Evolutionary conservation across 2,329 filamentous ascomycete species (phyloP), one percentile per base, ranked within the genome.

Genomic region (Trichophyton benhamiae): DNA sequence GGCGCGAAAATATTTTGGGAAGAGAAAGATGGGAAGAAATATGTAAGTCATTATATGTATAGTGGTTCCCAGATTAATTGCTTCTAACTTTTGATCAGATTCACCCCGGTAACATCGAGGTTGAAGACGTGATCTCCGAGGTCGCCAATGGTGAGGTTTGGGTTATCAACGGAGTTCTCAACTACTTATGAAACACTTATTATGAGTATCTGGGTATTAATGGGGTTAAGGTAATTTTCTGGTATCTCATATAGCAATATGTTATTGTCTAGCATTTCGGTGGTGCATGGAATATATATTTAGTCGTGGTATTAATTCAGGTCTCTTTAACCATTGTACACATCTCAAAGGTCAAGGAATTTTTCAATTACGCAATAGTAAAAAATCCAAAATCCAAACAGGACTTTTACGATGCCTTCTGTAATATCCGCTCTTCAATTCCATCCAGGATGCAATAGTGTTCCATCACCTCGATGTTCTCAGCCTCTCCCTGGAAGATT

Each of bases 391-490:
- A 48, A 15, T n/a, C 22, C 22, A n/a, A 53, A 17, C 11, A 53
- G 4, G 15, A 17, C 8, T 17, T n/a, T 59, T 42, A 59, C 30
- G 42, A 59, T 4, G 42, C 69, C 57, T 75, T 76, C 71, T 80
- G 80, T 69, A 97, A 77, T 63, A 99, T 78, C 71, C 94, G 84
- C 70, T 91, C 83, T 78, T 96, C 91, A 62, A 96, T 87, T 17
- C 87, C 87, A 68, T 95, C 89, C 63, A 97, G 78, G 65, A 96
- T 89, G 69, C 89, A 96, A 72, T 90, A 88, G 75, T 97, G 92
- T 73, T 96, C 91, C 69, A 95, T 82, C 25, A 99, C 94, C 68
- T 95, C 91, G 65, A 99, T 75, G 75, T 99, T 99, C 80, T 99
- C 94, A 2, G 89, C 89, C 77, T 99, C 94, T 55, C 81, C 89